Percentiles rank a stretch among this genome's conserved stretches.
Conservation (phyloP, 495 filamentous ascomycete species). For the Neurospora discreta region DNA sequence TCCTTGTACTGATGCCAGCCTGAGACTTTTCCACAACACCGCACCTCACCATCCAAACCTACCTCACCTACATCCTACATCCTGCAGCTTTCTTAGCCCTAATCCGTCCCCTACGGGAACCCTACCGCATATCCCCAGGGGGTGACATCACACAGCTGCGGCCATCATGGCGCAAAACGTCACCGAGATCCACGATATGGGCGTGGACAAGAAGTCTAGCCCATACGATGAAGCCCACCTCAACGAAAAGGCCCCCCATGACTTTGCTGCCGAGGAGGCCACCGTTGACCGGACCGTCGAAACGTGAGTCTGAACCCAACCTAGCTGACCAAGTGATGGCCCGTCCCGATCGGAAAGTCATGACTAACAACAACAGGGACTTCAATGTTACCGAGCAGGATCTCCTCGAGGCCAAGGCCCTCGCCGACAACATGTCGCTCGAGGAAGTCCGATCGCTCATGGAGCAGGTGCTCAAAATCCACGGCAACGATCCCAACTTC, state of each 20-base stretch:
- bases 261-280: neutral
- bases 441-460: conserved; percentile 18
- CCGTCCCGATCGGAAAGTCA: neutral
- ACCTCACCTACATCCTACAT: neutral
- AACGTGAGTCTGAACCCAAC: neutral
- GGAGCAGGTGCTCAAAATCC: conserved; percentile 22
- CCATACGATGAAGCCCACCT: neutral
- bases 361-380: conserved; percentile 1
- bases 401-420: conserved; percentile 14
- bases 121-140: neutral
- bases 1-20: neutral
- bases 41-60: neutral
- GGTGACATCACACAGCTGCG: neutral
- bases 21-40: neutral
- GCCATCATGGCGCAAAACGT: neutral
- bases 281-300: conserved; percentile 3
- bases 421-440: conserved; percentile 15
- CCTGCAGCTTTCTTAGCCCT: neutral
- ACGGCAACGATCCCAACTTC: conserved; percentile 29
- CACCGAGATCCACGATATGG: neutral
- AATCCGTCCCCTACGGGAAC: neutral
- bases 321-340: neutral
- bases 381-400: conserved; percentile 20
- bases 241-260: neutral
- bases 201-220: neutral